A percentile compares a stretch with the other conserved stretches of the same genome.
Evolutionary conservation across 164 flowering plant species (phyloP).

Genomic region (Vitis cinerea): DNA sequence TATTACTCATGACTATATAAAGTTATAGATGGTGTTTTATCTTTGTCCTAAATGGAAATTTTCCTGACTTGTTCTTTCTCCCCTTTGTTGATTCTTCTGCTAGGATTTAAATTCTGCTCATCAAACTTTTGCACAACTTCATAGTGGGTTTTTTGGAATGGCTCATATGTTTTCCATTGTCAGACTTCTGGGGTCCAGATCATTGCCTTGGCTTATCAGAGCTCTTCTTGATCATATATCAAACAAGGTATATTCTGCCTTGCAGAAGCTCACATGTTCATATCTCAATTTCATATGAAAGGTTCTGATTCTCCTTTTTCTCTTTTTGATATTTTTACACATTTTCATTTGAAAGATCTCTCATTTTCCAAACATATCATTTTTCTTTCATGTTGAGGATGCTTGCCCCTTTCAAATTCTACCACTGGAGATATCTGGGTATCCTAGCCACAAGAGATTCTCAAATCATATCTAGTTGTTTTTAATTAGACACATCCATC

Average conservation of each 20-base stretch:
- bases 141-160: slow-evolving; percentile 89
- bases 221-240: slow-evolving; percentile 90
- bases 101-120: slow-evolving; percentile 93
- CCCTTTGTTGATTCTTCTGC: slow-evolving; percentile 6
- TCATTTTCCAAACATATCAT: too few species aligned
- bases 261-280: background rate
- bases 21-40: too few species aligned
- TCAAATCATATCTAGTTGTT: too few species aligned
- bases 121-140: slow-evolving; percentile 85
- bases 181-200: slow-evolving; percentile 85
- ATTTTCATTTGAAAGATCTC: too few species aligned
- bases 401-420: too few species aligned
- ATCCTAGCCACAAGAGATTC: too few species aligned
- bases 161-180: slow-evolving; percentile 87
- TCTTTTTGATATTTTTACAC: too few species aligned
- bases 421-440: too few species aligned
- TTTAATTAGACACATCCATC: too few species aligned
- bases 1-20: too few species aligned
- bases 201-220: slow-evolving; percentile 97
- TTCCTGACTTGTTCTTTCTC: background rate
- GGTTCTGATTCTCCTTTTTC: background rate
- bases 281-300: background rate
- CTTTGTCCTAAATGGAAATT: background rate
- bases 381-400: too few species aligned
- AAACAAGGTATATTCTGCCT: slow-evolving; percentile 54